Conservation (phyloP, 768 basidiomycete species). For the Calocera cornea region DNA sequence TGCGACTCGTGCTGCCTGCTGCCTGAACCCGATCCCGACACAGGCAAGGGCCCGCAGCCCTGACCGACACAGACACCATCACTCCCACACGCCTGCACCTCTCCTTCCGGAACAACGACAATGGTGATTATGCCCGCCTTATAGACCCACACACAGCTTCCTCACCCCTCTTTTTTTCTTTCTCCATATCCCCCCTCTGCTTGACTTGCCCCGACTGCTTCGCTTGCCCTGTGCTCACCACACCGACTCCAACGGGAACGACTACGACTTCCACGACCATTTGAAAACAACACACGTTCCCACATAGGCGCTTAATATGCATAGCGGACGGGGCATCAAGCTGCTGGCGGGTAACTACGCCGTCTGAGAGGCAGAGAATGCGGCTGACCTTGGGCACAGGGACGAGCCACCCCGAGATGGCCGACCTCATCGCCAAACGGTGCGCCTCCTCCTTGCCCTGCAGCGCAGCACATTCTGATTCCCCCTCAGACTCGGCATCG, state of each 20-base stretch:
- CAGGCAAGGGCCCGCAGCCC: too few relatives aligned
- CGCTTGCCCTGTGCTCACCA: not conserved
- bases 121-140: not conserved
- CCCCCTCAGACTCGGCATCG: constrained; percentile 63
- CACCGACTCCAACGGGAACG: not conserved
- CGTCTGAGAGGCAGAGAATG: constrained; percentile 8
- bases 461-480: constrained; percentile 7
- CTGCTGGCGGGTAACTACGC: constrained; percentile 46
- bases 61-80: not conserved
- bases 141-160: not conserved
- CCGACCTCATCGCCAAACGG: constrained; percentile 87
- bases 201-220: not conserved
- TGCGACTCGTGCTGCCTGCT: too few relatives aligned
- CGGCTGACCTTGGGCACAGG: constrained; percentile 34
- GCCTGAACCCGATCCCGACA: too few relatives aligned
- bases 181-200: constrained; percentile 11
- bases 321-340: constrained; percentile 46
- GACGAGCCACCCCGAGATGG: constrained; percentile 89
- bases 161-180: constrained; percentile 4
- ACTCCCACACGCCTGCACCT: not conserved
- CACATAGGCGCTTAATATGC: constrained; percentile 23
- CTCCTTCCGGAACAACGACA: not conserved
- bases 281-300: too few relatives aligned
- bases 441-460: constrained; percentile 27
- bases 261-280: too few relatives aligned